Base-by-base conservation (phyloP, 1,284 basidiomycete species). In the Phaffia rhodozyma region DNA sequence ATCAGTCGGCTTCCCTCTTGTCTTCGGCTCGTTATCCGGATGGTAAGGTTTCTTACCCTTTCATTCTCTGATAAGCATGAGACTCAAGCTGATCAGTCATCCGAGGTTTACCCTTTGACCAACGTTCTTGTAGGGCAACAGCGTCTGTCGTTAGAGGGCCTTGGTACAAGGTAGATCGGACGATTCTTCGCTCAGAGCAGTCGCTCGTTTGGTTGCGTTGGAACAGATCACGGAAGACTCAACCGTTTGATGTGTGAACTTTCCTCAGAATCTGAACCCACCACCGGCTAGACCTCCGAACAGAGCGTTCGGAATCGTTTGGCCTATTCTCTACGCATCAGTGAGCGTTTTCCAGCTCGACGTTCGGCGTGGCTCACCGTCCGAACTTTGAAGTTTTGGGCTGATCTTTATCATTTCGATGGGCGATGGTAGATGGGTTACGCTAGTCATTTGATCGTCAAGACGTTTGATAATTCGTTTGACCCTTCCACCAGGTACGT, bases 371-470 rank as follows among this genome's bases (percentile, higher is more conserved):
- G 16, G 13, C 75, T 66, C 53, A 21, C 11, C 56, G 61, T 52
- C 11, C 16, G 58, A n/a, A 43, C 43, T 23, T 32, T 23, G 7
- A 55, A 67, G 63, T 65, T 71, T 62, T 72, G 69, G 71, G 71
- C 70, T 43, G 56, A 64, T 70, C 53, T 68, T 71, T 32, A 73
- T 72, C 68, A 81, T 43, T 16, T 43, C 38, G 38, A 43, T 43
- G 38, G 13, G 16, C 38, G 38, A 43, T 5, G 38, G 38, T 81
- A 80, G 13, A 86, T 87, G 82, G 86, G 87, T 56, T 86, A 83
- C 72, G 85, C 85, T 1, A 85, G 84, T 4, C 83, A 89, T 74
- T 72, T 89, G 27, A 79, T 83, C 3, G 82, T 82, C 54, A 78
- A 79, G 67, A 76, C 80, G 1, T 76, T 84, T 66, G 85, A 86